phyloP scores from a whole-genome alignment of 495 filamentous ascomycete species.

The Aspergillus asperescens region DNA sequence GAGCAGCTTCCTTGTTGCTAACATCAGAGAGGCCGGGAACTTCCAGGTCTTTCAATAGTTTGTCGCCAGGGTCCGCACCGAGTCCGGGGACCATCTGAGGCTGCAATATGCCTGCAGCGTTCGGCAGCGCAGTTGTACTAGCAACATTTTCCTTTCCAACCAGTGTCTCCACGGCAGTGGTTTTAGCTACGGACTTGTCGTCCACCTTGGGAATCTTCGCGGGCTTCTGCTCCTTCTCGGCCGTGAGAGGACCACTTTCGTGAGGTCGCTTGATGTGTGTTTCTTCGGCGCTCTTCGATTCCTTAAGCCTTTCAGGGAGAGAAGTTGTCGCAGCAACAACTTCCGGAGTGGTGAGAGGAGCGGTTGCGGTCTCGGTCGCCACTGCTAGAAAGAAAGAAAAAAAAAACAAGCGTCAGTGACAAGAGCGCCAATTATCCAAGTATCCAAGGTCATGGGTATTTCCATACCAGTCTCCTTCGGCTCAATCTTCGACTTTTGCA shows the following conservation, averaged over 20 bases:
- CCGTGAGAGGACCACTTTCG: constrained; percentile 18
- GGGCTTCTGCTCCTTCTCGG: constrained; percentile 23
- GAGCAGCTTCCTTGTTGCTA: constrained; percentile 4
- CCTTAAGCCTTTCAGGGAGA: constrained; percentile 32
- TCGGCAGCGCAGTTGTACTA: neutral
- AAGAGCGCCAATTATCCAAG: no score
- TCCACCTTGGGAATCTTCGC: constrained; percentile 25
- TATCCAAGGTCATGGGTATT: constrained; percentile 6
- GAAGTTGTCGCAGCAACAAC: constrained; percentile 17
- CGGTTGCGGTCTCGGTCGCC: constrained; percentile 4
- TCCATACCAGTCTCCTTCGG: constrained; percentile 16
- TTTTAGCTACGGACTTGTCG: constrained; percentile 7
- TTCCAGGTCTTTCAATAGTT: constrained; percentile 12
- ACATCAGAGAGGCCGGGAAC: constrained; percentile 16
- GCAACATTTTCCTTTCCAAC: constrained; percentile 1
- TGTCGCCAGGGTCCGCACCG: constrained; percentile 17
- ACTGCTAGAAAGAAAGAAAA: constrained; percentile 10
- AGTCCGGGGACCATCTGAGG: constrained; percentile 21
- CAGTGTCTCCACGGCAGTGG: constrained; percentile 1
- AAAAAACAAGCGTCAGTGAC: neutral
- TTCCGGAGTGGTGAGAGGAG: neutral
- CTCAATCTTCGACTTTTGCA: constrained; percentile 21
- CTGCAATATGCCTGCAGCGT: constrained; percentile 10
- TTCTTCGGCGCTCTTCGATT: constrained; percentile 12
- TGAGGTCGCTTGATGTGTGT: constrained; percentile 24